Evolutionary conservation across 805 yeast species (phyloP), one percentile per base, ranked within the genome.

Genomic region (Starmerella riodocensis): DNA sequence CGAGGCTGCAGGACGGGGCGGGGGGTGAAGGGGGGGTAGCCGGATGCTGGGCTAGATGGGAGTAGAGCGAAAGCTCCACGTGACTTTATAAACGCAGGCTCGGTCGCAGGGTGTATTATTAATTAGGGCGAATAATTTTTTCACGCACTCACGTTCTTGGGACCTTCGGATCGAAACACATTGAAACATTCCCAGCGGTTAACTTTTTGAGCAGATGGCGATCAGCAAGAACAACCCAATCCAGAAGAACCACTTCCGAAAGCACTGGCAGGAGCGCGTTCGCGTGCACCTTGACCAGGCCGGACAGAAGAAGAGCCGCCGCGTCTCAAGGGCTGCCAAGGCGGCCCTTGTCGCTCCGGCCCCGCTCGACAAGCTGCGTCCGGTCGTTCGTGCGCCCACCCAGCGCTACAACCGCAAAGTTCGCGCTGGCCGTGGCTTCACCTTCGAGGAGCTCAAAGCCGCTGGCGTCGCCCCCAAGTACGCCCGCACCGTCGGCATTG

Each of bases 241-340:
- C 74, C 81, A 83, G 78, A 84, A 83, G 80, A 88, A 88, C 80
- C 98, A 91, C 77, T 88, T 88, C 94, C 81, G 96, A 78, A 88
- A 88, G 83, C 88, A 88, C 94, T 91, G 98, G 98, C 97, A 91
- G 75, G 94, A 84, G 72, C 83, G 97, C 66, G 99, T 91, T 77
- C 83, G 76, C 69, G 95, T 84, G 63, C 98, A 93, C 85, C 81
- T 91, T 67, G 96, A 91, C 88, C 98, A 91, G 77, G 95, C 98
- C 65, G 98, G 98, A 69, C 85, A 88, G 79, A 91, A 91, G 79
- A 85, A 72, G 63, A 78, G 93, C 54, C 85, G 98, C 79, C 81
- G 98, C 74, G 73, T 71, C 56, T 80, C 94, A 56, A 84, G 98
- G 73, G 79, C 82, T 65, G 61, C 78, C 60, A 86, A 81, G 75